Conservation (phyloP, 1,139 yeast species). For the Lodderomyces margitis region DNA sequence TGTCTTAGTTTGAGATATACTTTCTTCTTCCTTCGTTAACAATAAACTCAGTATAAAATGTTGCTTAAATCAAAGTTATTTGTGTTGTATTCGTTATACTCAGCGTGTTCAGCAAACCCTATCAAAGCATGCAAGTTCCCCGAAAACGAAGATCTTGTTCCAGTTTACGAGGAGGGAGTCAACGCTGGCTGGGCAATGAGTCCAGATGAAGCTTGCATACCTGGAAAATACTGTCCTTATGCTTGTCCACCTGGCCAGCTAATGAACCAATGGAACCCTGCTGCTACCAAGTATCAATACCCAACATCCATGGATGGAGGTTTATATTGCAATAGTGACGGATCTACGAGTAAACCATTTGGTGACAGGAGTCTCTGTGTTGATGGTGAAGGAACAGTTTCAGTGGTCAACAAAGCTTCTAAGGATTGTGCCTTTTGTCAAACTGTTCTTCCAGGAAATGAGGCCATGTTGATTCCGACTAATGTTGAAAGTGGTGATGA, state of each 20-base stretch:
- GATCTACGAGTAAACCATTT: slow-evolving; percentile 64
- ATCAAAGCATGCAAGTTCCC: slow-evolving; percentile 58
- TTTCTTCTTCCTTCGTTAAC: background rate
- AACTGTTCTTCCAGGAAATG: slow-evolving; percentile 90
- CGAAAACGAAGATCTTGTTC: slow-evolving; percentile 58
- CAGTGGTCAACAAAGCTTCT: slow-evolving; percentile 54
- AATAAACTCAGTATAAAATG: no score
- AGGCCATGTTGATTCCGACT: slow-evolving; percentile 90
- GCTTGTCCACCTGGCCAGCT: slow-evolving; percentile 85
- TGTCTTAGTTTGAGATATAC: background rate
- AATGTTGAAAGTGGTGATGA: slow-evolving; percentile 45
- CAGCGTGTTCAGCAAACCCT: slow-evolving; percentile 8
- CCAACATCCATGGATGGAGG: slow-evolving; percentile 85
- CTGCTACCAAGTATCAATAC: slow-evolving; percentile 55
- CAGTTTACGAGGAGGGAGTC: slow-evolving; percentile 53
- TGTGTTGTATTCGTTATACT: background rate
- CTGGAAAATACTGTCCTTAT: slow-evolving; percentile 81
- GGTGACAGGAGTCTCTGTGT: slow-evolving; percentile 61
- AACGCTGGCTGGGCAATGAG: slow-evolving; percentile 91
- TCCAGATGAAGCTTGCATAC: slow-evolving; percentile 68
- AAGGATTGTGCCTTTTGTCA: slow-evolving; percentile 80
- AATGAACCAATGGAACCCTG: slow-evolving; percentile 75
- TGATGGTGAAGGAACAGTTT: slow-evolving; percentile 72
- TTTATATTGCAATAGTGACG: slow-evolving; percentile 67
- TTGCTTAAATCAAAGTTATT: slow-evolving; percentile 4